Evolutionary conservation across 352 stramenopile species (phyloP), one percentile per base, ranked within the genome.

Genomic region (Pythium volutum): DNA sequence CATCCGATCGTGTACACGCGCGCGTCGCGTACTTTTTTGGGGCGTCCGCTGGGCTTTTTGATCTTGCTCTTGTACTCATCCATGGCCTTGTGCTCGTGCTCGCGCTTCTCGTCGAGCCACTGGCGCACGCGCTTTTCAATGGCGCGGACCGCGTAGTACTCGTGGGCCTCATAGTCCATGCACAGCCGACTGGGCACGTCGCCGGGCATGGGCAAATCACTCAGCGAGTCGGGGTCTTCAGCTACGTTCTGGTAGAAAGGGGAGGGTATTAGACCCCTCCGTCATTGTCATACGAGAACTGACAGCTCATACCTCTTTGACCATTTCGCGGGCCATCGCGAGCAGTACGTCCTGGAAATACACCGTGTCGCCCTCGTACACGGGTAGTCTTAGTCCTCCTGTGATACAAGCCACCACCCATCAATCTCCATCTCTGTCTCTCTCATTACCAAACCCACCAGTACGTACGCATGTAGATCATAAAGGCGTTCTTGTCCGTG

Each of bases 331-430:
- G 1, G 83, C 76, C 83, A 91, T 89, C 31, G 80, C 76, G 3
- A 91, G 75, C 41, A 96, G 73, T 16, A 97, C 88, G 64, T 97
- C 86, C 23, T 87, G 79, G 64, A 98, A 97, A 43, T 96, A 73
- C 3, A 97, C 74, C 31, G 73, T 75, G 49, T 93, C 77, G 36
- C 87, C 82, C 46, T 94, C 80, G 52, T 95, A 97, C 29, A 97
- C 62, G 4, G 79, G 77, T 20, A 98, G 65, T 11, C 84, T 68
- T n/a, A 95, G 66, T 41, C 74, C 50, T 10, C 14, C 55, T 62
- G 25, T n/a, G 48, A 14, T 3, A 18, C 14, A 54, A 14, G 27
- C 8, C n/a, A 7, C 41, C 7, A 25, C n/a, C 27, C 8, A 48
- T 51, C 23, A 26, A 31, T 27, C 41, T 29, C 15, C 15, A 23